Percentiles rank a stretch among this genome's conserved stretches.
phyloP scores from a whole-genome alignment of 2,329 filamentous ascomycete species.

The Scedosporium boydii region DNA sequence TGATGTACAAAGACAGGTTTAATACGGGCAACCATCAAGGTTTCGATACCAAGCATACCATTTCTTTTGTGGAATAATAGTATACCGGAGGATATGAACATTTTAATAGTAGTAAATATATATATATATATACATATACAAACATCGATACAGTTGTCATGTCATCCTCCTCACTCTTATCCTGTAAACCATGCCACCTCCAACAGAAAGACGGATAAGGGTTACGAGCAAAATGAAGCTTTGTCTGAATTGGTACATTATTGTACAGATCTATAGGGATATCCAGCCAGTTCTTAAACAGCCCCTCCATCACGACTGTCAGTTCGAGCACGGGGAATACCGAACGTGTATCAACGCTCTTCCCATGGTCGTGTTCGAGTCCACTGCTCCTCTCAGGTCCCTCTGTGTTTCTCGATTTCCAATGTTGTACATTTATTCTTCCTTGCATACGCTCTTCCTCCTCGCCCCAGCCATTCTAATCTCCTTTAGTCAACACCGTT shows the following conservation, averaged over 20 bases:
- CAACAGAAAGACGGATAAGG: neutral
- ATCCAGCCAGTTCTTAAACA: slow-evolving; percentile 10
- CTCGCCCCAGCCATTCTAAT: neutral
- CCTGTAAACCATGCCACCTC: neutral
- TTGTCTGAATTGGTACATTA: neutral
- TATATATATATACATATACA: neutral
- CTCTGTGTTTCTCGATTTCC: neutral
- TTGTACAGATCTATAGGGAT: slow-evolving; percentile 5
- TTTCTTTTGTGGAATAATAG: neutral
- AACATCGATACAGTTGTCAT: neutral
- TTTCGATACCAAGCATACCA: neutral
- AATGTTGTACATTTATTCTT: neutral
- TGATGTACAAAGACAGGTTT: neutral
- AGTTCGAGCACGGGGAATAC: no score
- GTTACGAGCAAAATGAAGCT: no score
- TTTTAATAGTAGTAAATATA: neutral
- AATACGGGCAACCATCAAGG: neutral
- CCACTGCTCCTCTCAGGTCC: neutral
- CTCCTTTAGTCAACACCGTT: slow-evolving; percentile 48
- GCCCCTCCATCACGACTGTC: neutral
- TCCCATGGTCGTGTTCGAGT: neutral
- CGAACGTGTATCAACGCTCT: neutral
- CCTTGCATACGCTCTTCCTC: slow-evolving; percentile 8
- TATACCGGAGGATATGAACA: neutral
- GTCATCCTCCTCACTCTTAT: neutral